Evolutionary conservation across 306 rosid species (phyloP), one percentile per base, ranked within the genome.

Genomic region (Vigna mungo): DNA sequence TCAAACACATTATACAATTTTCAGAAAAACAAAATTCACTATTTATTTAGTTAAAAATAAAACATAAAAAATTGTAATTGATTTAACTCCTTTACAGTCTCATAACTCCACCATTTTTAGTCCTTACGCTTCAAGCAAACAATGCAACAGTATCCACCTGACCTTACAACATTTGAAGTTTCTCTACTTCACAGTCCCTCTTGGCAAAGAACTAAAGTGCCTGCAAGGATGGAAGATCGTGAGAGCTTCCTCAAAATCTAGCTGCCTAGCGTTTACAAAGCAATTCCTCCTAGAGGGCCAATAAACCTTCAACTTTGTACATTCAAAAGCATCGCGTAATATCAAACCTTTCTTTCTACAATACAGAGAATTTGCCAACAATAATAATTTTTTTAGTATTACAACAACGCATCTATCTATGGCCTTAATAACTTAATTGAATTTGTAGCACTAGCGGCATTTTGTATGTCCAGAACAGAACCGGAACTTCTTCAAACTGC

Each of bases 221-320:
- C 70, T 18, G 51, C 0, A 51, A 13, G 69, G 44, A 27, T 21
- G 48, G 64, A 60, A 74, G 64, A 21, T 60, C 7, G 54, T 59
- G 25, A 46, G 67, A 39, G 61, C 37, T 27, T 78, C 32, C 21
- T 34, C 74, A 53, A 76, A 53, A 23, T 20, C 64, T 51, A 36
- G 25, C 77, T 15, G 15, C 44, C 53, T 59, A 63, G 25, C 20
- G 66, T 49, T 71, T 63, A 80, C 83, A 72, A 52, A 52, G 78
- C 27, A 78, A 68, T 27, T 39, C 65, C 55, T 41, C 52, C 25
- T 36, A 47, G 4, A 34, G 49, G 37, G 16, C 21, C 61, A 74
- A 52, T 80, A 63, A 80, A 74, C 79, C 81, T 85, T 71, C 85
- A 82, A 70, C 81, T 85, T 44, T 85, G 71, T 76, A 89, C 96